Conservation (phyloP, 1,139 yeast species). For the Pichia sp. region DNA sequence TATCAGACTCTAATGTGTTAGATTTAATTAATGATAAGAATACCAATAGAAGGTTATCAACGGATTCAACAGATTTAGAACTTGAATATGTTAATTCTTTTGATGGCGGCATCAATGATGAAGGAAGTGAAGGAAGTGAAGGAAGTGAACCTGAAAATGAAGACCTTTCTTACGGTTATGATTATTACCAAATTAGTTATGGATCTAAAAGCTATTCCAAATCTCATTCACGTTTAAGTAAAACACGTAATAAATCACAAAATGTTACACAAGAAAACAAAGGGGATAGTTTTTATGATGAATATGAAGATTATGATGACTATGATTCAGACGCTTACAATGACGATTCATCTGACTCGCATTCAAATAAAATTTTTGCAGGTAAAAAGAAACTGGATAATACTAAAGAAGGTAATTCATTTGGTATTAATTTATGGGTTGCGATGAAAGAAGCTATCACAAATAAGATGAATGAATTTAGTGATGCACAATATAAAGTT, state of each 20-base stretch:
- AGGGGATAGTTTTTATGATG: no score
- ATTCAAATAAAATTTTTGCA: no score
- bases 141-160: slow-evolving; percentile 16
- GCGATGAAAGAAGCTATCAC: slow-evolving; percentile 57
- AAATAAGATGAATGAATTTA: slow-evolving; percentile 17
- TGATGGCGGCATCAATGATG: slow-evolving; percentile 24
- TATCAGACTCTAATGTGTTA: slow-evolving; percentile 61
- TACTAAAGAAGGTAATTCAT: slow-evolving; percentile 15
- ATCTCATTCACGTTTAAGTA: no score
- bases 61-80: slow-evolving; percentile 17
- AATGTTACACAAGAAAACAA: background rate
- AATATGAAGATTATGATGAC: slow-evolving; percentile 17
- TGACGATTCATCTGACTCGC: slow-evolving; percentile 19
- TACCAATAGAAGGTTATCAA: slow-evolving; percentile 24
- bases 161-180: slow-evolving; percentile 2
- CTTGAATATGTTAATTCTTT: slow-evolving; percentile 17
- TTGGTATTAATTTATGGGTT: slow-evolving; percentile 43
- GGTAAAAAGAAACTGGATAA: no score
- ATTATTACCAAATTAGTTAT: slow-evolving; percentile 4
- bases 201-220: slow-evolving; percentile 15
- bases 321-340: slow-evolving; percentile 25
- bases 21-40: slow-evolving; percentile 40
- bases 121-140: slow-evolving; percentile 11
- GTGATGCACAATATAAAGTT: slow-evolving; percentile 6
- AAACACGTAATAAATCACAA: no score